Evolutionary conservation across 78 protist species (phyloP).

Genomic region (Mastigamoeba balamuthi): DNA sequence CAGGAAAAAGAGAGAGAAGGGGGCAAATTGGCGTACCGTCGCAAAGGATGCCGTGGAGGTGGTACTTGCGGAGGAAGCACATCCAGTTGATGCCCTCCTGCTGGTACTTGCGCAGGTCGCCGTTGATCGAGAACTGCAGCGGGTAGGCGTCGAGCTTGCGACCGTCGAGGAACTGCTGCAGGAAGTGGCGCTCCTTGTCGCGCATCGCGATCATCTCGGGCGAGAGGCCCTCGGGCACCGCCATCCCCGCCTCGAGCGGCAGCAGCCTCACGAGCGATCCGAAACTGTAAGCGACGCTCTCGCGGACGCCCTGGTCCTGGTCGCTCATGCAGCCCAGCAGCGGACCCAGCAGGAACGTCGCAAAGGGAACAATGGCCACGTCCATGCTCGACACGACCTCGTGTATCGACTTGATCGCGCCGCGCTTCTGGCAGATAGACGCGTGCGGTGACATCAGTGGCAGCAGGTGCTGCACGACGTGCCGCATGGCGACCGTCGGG

Average conservation of each 20-base stretch:
- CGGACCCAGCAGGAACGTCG: constrained; percentile 24
- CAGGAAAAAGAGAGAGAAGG: neutral
- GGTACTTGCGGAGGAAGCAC: constrained; percentile 51
- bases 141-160: constrained; percentile 37
- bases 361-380: constrained; percentile 19
- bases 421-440: constrained; percentile 7
- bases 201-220: neutral
- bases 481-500: constrained; percentile 14
- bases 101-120: constrained; percentile 79
- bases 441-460: constrained; percentile 25
- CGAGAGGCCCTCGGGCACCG: constrained; percentile 23
- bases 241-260: constrained; percentile 48
- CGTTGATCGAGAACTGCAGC: constrained; percentile 48
- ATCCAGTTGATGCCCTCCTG: constrained; percentile 89
- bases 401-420: constrained; percentile 18
- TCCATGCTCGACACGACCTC: constrained; percentile 26
- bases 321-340: constrained; percentile 44
- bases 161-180: constrained; percentile 44
- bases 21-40: constrained; percentile 62
- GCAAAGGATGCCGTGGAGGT: constrained; percentile 71
- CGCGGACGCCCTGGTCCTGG: constrained; percentile 23
- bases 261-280: constrained; percentile 33
- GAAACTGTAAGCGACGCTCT: constrained; percentile 24
- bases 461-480: constrained; percentile 3
- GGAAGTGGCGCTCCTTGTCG: constrained; percentile 22